Conservation (phyloP, 495 filamentous ascomycete species). For the Massariosphaeria phaeospora region DNA sequence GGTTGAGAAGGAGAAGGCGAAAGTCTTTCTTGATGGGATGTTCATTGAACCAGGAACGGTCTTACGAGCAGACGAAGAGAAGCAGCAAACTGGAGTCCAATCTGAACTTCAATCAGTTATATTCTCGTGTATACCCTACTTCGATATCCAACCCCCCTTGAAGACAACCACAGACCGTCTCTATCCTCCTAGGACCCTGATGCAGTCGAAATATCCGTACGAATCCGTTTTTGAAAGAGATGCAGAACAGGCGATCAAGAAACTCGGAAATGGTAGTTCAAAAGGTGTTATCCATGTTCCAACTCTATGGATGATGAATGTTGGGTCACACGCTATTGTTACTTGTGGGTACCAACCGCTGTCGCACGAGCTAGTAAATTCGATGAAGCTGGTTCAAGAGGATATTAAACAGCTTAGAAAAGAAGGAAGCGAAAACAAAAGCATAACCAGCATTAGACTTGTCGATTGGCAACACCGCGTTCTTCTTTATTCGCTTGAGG, state of each 20-base stretch:
- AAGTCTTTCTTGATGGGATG: slow-evolving; percentile 16
- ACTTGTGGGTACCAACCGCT: slow-evolving; percentile 19
- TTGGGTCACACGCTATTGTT: slow-evolving; percentile 15
- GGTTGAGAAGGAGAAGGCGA: slow-evolving; percentile 22
- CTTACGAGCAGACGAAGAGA: slow-evolving; percentile 12
- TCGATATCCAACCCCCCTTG: slow-evolving; percentile 12
- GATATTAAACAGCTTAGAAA: slow-evolving; percentile 1
- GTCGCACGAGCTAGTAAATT: slow-evolving; percentile 14
- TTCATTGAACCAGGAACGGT: slow-evolving; percentile 31
- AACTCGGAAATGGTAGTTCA: slow-evolving; percentile 1
- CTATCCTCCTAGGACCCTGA: slow-evolving; percentile 19
- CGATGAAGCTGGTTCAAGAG: slow-evolving; percentile 20
- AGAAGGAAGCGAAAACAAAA: not conserved
- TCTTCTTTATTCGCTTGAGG: slow-evolving; percentile 12
- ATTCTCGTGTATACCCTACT: slow-evolving; percentile 24
- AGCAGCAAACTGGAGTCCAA: no score
- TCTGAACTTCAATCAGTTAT: slow-evolving; percentile 17
- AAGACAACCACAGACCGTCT: slow-evolving; percentile 4
- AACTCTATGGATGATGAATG: slow-evolving; percentile 22
- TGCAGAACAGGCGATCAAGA: slow-evolving; percentile 25
- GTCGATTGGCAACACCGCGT: slow-evolving; percentile 21
- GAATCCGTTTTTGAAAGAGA: slow-evolving; percentile 23
- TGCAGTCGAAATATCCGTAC: slow-evolving; percentile 29
- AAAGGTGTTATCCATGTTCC: slow-evolving; percentile 24
- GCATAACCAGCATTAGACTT: slow-evolving; percentile 7